Evolutionary conservation across 148 eudicot species (phyloP), one percentile per base, ranked within the genome.

Genomic region (Arbutus unedo): DNA sequence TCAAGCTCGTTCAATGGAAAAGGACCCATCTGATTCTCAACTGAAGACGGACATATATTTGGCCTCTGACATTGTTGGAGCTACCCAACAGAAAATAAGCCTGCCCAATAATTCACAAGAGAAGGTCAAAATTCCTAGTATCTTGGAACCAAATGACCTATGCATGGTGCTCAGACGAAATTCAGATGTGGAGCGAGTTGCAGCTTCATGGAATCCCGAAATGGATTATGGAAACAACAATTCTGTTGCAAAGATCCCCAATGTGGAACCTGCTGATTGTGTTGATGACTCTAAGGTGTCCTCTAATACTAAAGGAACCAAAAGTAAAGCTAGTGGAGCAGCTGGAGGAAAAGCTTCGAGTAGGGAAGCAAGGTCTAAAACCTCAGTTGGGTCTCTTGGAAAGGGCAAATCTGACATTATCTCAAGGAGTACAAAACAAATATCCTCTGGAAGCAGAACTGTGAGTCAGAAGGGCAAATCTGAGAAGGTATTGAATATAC

Each of bases 141-240:
- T 80, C 66, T 77, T 54, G 87, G 97, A 95, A 82, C 97, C 97
- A 62, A 90, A 89, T 79, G 98, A 92, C 55, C 86, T 92, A 19
- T 89, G 79, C 64, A 90, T 95, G 98, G 90, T 92, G 68, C 92
- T 88, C 76, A 93, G 91, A 67, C 90, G 91, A 45, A 89, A 91
- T 84, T 83, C 89, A 16, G 87, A 53, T 4, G 82, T 81, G 53
- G 87, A 93, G 80, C 91, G 87, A 68, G 74, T 83, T 25, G 85
- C 64, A 44, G 76, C 88, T 18, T 85, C 93, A 71, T 91, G 97
- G 95, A 90, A 76, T 50, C 93, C 91, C 59, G 94, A 89, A 84
- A 89, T 94, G 83, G 95, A 93, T 82, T 88, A 74, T 77, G 91
- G 74, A 82, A 87, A 81, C 75, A 86, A 77, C 73, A 77, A 75